A percentile compares a stretch with the other conserved stretches of the same genome.
These are phyloP conservation scores for Solanum etuberosum DNA, from an alignment of 257 asterid species.

Conservation along the genomic window DNA sequence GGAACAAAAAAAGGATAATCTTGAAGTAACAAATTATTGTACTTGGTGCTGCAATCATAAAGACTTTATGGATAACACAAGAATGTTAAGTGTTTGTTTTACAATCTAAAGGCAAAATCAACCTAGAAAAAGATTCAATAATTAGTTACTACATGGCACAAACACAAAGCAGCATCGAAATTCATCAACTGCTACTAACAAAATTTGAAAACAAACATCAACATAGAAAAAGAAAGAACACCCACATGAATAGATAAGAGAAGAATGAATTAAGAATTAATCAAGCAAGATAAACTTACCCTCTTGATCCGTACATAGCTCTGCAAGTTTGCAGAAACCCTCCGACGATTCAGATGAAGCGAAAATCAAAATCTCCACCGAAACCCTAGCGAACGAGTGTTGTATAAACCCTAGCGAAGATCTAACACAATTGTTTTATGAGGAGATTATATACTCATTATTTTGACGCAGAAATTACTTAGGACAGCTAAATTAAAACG, in stretches of 20 bases:
- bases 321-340: not conserved
- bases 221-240: not conserved
- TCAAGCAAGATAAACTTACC: not conserved
- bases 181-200: not conserved
- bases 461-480: not conserved
- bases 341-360: not conserved
- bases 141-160: not conserved
- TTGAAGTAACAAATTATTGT: not conserved
- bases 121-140: not conserved
- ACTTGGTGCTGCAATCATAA: not conserved
- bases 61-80: not conserved
- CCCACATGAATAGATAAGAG: not conserved
- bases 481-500: not conserved
- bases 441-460: not conserved
- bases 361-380: not conserved
- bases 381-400: not conserved
- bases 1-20: not conserved
- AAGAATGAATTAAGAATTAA: not conserved
- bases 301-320: constrained; percentile 3
- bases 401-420: too few species aligned
- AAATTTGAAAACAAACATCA: not conserved
- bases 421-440: too few species aligned
- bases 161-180: not conserved
- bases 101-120: not conserved
- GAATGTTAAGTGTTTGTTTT: not conserved